phyloP scores from a whole-genome alignment of 1,139 yeast species.

The Entelexis paramagnoliae region DNA sequence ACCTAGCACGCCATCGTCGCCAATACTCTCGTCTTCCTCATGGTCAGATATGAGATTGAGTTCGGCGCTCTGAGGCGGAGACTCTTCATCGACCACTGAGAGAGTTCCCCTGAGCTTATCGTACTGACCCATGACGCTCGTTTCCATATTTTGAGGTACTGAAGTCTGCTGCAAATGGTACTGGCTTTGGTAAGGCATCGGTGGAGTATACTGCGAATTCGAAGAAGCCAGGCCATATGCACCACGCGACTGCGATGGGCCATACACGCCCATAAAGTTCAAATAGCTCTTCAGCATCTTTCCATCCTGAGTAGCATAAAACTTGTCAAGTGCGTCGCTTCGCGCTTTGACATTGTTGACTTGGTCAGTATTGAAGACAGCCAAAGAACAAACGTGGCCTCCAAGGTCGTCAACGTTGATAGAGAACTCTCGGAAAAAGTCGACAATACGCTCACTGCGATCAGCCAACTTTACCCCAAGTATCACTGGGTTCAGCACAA shows the following conservation, averaged over 20 bases:
- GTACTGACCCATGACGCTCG: conserved; percentile 24
- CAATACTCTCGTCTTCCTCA: conserved; percentile 28
- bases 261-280: conserved; percentile 78
- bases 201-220: neutral
- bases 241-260: conserved; percentile 26
- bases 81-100: conserved; percentile 17
- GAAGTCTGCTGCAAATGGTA: neutral
- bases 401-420: conserved; percentile 92
- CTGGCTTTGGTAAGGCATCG: neutral
- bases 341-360: conserved; percentile 39
- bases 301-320: conserved; percentile 53
- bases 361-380: conserved; percentile 74
- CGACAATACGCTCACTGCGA: conserved; percentile 64
- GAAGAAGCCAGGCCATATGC: conserved; percentile 4
- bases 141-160: conserved; percentile 10
- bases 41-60: conserved; percentile 13
- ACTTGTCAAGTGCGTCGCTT: conserved; percentile 31
- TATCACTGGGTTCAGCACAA: conserved; percentile 75
- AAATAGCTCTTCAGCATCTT: conserved; percentile 88
- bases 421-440: conserved; percentile 80
- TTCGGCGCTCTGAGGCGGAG: conserved; percentile 2
- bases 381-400: conserved; percentile 89
- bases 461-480: conserved; percentile 73
- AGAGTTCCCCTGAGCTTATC: conserved; percentile 15
- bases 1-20: conserved; percentile 61